Base-by-base conservation (phyloP, 805 yeast genomes). In the Starmerella kuoi region DNA sequence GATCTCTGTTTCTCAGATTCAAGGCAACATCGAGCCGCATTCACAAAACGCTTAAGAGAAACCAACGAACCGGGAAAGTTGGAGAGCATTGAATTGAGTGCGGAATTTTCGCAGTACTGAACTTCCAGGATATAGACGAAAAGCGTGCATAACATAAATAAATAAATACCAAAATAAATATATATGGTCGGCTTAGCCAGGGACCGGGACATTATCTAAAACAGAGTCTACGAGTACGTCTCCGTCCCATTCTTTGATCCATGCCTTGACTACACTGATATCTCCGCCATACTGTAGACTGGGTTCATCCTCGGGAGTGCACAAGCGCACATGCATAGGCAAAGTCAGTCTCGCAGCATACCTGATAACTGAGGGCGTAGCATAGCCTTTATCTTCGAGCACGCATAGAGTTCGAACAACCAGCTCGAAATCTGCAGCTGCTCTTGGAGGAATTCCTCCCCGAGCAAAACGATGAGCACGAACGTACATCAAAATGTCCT, bases 201-300 rank as follows among this genome's bases (percentile, higher is more conserved):
- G 82, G 1, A 75, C 71, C 17, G 66, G 67, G 0, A 77, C 76
- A 30, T 63, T 63, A 18, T 58, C 60, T 33, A 77, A 49, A 2
- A 74, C 73, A 43, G 72, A 72, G 38, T 73, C 78, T 0, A 76
- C 62, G 0, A 77, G 65, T 34, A 70, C 51, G 14, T 67, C 70
- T 0, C 66, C 66, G 38, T 66, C 68, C 66, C 77, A 67, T 35
- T 62, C 61, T 27, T 54, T 54, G 48, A 72, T 51, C 55, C 74
- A 56, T 38, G 63, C 65, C 17, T 57, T 54, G 4, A 69, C 63
- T 15, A 72, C 44, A 9, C 54, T 61, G 12, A 60, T 46, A 46
- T 75, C 78, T 34, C 79, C 69, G 1, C 83, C 82, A 59, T 74
- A 77, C 33, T 65, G 59, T 25, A 74, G 52, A 2, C 74, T 62